A percentile compares a stretch with the other conserved stretches of the same genome.
phyloP scores from a whole-genome alignment of 257 asterid species.

The Sherardia arvensis region DNA sequence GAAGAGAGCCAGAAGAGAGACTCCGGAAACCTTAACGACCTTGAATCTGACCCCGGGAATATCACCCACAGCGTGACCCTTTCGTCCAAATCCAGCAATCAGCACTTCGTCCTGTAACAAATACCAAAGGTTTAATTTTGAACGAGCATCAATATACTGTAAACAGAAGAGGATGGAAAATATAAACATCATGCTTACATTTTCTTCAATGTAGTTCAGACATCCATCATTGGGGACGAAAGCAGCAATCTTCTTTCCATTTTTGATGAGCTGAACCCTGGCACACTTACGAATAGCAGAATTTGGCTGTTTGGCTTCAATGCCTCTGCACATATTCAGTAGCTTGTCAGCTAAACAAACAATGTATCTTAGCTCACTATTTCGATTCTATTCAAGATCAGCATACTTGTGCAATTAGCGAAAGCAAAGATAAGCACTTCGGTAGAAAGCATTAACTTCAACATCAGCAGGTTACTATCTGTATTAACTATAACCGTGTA shows the following conservation, averaged over 20 bases:
- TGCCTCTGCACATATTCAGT: slow-evolving; percentile 35
- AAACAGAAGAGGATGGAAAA: background rate
- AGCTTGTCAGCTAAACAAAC: no score
- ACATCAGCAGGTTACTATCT: no score
- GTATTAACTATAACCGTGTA: no score
- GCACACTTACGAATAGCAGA: slow-evolving; percentile 82
- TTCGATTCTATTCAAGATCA: no score
- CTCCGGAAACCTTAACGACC: slow-evolving; percentile 88
- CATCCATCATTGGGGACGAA: slow-evolving; percentile 83
- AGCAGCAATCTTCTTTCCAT: slow-evolving; percentile 80
- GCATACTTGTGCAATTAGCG: no score
- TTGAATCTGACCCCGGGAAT: slow-evolving; percentile 77
- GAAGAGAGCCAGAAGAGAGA: slow-evolving; percentile 61
- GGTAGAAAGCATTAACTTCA: no score
- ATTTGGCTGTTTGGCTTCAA: slow-evolving; percentile 81
- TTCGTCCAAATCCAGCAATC: slow-evolving; percentile 85
- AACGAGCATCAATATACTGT: background rate
- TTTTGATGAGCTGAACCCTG: slow-evolving; percentile 73
- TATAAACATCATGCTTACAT: slow-evolving; percentile 28
- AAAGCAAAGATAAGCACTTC: no score
- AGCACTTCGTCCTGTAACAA: slow-evolving; percentile 59
- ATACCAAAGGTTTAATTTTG: background rate
- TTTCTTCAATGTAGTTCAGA: slow-evolving; percentile 70
- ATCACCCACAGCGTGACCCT: slow-evolving; percentile 85
- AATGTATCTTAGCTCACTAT: no score